A percentile compares a stretch with the other conserved stretches of the same genome.
phyloP scores from a whole-genome alignment of 208 protist species.

The Trichomonas vaginalis region DNA sequence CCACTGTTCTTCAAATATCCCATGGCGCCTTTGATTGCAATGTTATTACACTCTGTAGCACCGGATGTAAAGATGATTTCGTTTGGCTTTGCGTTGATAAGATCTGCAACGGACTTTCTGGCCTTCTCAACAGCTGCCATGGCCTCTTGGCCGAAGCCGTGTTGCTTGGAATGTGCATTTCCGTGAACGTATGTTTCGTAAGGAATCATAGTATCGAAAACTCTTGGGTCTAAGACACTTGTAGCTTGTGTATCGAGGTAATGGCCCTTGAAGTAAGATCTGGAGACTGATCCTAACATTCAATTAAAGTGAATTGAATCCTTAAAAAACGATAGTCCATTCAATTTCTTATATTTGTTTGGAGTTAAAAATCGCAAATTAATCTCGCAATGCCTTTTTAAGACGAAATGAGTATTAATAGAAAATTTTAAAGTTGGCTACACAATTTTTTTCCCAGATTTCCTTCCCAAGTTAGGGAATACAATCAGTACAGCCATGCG shows the following conservation, averaged over 20 bases:
- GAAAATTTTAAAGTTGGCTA: too few relatives aligned
- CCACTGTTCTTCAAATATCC: slow-evolving; percentile 48
- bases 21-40: slow-evolving; percentile 76
- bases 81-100: slow-evolving; percentile 79
- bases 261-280: neutral
- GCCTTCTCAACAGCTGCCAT: slow-evolving; percentile 77
- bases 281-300: neutral
- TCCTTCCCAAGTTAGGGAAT: too few relatives aligned
- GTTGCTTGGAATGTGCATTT: slow-evolving; percentile 92
- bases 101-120: slow-evolving; percentile 43
- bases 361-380: too few relatives aligned
- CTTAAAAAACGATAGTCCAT: too few relatives aligned
- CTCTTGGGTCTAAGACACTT: slow-evolving; percentile 36
- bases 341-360: too few relatives aligned
- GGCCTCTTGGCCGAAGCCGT: slow-evolving; percentile 83
- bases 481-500: too few relatives aligned
- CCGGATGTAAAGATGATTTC: slow-evolving; percentile 98
- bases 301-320: too few relatives aligned
- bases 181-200: slow-evolving; percentile 83
- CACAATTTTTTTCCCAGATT: too few relatives aligned
- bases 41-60: slow-evolving; percentile 97
- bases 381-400: too few relatives aligned
- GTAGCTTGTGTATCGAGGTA: slow-evolving; percentile 33
- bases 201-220: slow-evolving; percentile 93
- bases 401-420: too few relatives aligned